Conservation (phyloP, 2,329 filamentous ascomycete species). For the Diaporthe citriasiana region DNA sequence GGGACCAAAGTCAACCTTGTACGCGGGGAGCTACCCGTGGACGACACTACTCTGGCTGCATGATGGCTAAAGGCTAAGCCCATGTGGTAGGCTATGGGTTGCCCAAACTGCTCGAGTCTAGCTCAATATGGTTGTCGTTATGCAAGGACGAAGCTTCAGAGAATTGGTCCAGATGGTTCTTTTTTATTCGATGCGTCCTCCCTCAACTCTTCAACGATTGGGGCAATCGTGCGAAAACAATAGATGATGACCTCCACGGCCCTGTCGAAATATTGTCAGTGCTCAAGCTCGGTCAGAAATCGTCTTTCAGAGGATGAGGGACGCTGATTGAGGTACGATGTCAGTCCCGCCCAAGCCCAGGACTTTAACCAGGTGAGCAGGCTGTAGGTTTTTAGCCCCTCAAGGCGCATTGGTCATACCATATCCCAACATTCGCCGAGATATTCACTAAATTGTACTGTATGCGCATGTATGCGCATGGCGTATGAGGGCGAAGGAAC, state of each 20-base stretch:
- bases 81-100: slow-evolving; percentile 2
- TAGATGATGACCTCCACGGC: not conserved
- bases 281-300: not conserved
- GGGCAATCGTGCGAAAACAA: not conserved
- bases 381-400: not conserved
- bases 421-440: not conserved
- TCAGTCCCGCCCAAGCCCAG: not conserved
- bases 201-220: not conserved
- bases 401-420: not conserved
- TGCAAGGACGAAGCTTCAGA: slow-evolving; percentile 1
- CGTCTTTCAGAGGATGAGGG: not conserved
- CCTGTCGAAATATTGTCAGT: not conserved
- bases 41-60: slow-evolving; percentile 30
- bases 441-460: not conserved
- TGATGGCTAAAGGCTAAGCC: slow-evolving; percentile 3
- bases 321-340: no score
- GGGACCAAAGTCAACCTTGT: slow-evolving; percentile 27
- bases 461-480: not conserved
- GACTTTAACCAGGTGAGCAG: not conserved
- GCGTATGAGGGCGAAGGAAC: not conserved
- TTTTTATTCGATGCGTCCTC: not conserved
- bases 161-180: not conserved
- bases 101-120: slow-evolving; percentile 8
- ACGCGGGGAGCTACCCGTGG: slow-evolving; percentile 31
- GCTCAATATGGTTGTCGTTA: slow-evolving; percentile 6